These are phyloP conservation scores for Pythium apleroticum DNA, from an alignment of 352 stramenopile genomes.

Conservation along the genomic window DNA sequence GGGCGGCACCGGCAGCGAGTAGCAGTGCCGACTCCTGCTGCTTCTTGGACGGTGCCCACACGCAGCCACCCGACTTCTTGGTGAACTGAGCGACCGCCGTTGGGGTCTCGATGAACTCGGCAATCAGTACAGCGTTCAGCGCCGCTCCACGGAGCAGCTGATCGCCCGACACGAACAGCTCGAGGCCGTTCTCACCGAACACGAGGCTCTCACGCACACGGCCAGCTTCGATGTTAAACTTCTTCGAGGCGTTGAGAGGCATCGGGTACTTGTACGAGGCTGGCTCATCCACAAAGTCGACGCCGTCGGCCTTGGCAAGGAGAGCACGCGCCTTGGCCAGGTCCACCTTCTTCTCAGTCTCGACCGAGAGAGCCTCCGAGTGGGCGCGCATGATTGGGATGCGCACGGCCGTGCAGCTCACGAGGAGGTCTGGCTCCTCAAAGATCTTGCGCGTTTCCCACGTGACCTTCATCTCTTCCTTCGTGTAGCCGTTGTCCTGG, in stretches of 20 bases:
- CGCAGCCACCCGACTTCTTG: slow-evolving; percentile 43
- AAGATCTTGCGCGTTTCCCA: slow-evolving; percentile 99
- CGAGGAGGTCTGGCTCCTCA: slow-evolving; percentile 70
- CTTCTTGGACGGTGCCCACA: slow-evolving; percentile 1
- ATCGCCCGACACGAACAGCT: slow-evolving; percentile 98
- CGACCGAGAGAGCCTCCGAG: slow-evolving; percentile 95
- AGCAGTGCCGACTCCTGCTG: slow-evolving; percentile 23
- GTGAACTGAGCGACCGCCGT: slow-evolving; percentile 57
- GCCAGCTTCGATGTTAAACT: slow-evolving; percentile 98
- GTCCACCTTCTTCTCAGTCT: slow-evolving; percentile 91
- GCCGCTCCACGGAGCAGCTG: slow-evolving; percentile 96
- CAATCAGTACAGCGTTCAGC: slow-evolving; percentile 97
- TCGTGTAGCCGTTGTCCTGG: slow-evolving; percentile 98
- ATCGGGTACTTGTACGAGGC: slow-evolving; percentile 93
- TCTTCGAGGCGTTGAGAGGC: slow-evolving; percentile 95
- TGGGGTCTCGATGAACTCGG: slow-evolving; percentile 88
- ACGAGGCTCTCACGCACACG: slow-evolving; percentile 93
- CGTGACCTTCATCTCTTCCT: slow-evolving; percentile 99
- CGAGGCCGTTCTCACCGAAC: slow-evolving; percentile 95
- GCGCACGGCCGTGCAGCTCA: slow-evolving; percentile 94
- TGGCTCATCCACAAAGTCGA: slow-evolving; percentile 93
- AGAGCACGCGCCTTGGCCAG: slow-evolving; percentile 81
- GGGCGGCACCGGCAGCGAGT: slow-evolving; percentile 34
- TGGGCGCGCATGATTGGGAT: slow-evolving; percentile 97
- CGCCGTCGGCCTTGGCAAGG: slow-evolving; percentile 86